Evolutionary conservation across 306 rosid species (phyloP).

Genomic region (Castanopsis chinensis): DNA sequence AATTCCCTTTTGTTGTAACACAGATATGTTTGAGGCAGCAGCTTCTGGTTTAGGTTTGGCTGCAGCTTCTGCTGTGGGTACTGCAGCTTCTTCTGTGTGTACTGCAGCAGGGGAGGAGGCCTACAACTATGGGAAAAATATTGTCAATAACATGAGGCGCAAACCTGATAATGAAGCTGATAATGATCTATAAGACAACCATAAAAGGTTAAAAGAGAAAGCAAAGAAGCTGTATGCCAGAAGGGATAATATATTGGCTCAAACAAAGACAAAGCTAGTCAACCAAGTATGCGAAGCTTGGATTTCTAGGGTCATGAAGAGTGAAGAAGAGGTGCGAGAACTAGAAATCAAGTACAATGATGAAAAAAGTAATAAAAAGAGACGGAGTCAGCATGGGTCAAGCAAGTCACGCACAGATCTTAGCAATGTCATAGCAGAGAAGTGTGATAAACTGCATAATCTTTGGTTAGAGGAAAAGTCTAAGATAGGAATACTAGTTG

Average conservation of each 20-base stretch:
- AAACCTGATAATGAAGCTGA: not conserved
- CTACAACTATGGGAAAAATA: not conserved
- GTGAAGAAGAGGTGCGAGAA: not conserved
- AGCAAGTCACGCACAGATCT: not conserved
- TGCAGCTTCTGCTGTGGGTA: too few species aligned
- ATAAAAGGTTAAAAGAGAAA: not conserved
- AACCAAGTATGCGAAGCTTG: not conserved
- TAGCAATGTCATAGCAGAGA: not conserved
- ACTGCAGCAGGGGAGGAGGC: not conserved
- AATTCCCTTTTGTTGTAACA: not conserved
- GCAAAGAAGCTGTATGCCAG: not conserved
- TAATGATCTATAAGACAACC: not conserved
- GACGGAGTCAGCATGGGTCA: not conserved
- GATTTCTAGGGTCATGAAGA: not conserved
- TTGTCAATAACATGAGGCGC: not conserved
- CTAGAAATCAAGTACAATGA: not conserved
- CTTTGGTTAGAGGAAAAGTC: not conserved
- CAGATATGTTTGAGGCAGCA: not conserved
- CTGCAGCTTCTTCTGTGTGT: too few species aligned
- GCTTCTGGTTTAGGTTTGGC: not conserved
- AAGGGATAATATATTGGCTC: not conserved
- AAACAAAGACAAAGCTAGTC: not conserved
- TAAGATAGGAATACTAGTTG: not conserved
- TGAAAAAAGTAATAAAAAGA: not conserved
- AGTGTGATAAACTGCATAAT: not conserved